Evolutionary conservation across 768 basidiomycete species (phyloP), one percentile per base, ranked within the genome.

Genomic region (Rubroboletus satanas): DNA sequence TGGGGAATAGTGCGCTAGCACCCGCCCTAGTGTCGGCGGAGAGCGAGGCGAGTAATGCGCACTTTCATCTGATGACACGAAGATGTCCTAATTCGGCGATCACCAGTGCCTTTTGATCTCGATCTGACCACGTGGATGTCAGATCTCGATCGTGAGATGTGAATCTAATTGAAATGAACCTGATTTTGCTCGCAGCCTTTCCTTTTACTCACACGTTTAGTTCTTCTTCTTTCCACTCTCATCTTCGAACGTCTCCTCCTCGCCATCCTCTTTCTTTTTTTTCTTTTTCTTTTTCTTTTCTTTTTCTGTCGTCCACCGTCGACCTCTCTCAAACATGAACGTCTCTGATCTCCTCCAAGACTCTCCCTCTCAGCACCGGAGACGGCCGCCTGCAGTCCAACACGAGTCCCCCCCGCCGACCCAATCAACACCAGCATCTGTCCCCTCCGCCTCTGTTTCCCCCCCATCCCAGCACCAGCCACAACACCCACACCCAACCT

Each of bases 311-410:
- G 32, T 26, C n/a, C 3, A 7, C 31, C 3, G 2, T 15, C 3
- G 0, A 41, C 14, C 9, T 8, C 14, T 15, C 35, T 3, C 42
- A 1, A 47, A 2, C 2, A 88, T 88, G 86, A 85, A 88, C 71
- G 83, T 88, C 61, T 81, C 82, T 23, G 81, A 76, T 65, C 78
- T 88, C 53, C 73, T 88, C 26, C 84, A 87, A 60, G 84, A 85
- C 69, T 82, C 85, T 0, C 86, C 86, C 46, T 85, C 84, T 0
- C 84, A 84, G 61, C 80, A 80, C 62, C 60, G 73, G 21, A 63
- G 73, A 64, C 62, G 62, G 4, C 58, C 73, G 11, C 61, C 65
- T 58, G 59, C 56, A 18, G 52, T 62, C 12, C 69, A 67, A 48
- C 66, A 64, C 45, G 60, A 65, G 6, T 53, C 66, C 0, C 46